Conservation (phyloP, 352 stramenopile genomes). For the Globisporangium apiculatum region DNA sequence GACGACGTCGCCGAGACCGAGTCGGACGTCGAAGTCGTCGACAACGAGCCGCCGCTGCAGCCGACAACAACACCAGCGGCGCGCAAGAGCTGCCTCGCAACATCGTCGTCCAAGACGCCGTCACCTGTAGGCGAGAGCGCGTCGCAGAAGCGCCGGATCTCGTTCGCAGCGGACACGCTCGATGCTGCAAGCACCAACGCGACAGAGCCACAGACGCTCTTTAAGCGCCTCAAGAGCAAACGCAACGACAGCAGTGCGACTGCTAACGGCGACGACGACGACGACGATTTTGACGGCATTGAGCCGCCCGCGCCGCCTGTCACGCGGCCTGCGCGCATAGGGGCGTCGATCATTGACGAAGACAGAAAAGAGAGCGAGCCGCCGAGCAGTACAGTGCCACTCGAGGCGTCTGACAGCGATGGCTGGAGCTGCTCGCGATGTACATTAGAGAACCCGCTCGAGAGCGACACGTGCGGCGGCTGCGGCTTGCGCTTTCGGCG, state of each 20-base stretch:
- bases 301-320: neutral
- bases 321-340: neutral
- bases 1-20: slow-evolving; percentile 9
- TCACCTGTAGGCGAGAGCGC: neutral
- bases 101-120: neutral
- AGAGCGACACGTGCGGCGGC: slow-evolving; percentile 47
- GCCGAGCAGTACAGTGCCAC: slow-evolving; percentile 11
- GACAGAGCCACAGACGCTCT: slow-evolving; percentile 14
- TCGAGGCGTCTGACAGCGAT: slow-evolving; percentile 9
- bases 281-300: slow-evolving; percentile 13
- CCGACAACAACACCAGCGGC: neutral
- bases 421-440: slow-evolving; percentile 71
- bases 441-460: slow-evolving; percentile 63
- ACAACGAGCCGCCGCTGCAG: slow-evolving; percentile 7
- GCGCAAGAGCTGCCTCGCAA: neutral
- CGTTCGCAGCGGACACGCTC: slow-evolving; percentile 6
- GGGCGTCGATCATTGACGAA: slow-evolving; percentile 23
- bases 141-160: slow-evolving; percentile 11
- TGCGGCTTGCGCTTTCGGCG: slow-evolving; percentile 66
- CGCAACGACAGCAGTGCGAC: slow-evolving; percentile 3
- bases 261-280: neutral
- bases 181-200: neutral
- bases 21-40: slow-evolving; percentile 8
- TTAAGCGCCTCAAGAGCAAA: slow-evolving; percentile 21
- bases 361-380: slow-evolving; percentile 40